phyloP scores from a whole-genome alignment of 345 rosid species.

The Lagerstroemia speciosa region DNA sequence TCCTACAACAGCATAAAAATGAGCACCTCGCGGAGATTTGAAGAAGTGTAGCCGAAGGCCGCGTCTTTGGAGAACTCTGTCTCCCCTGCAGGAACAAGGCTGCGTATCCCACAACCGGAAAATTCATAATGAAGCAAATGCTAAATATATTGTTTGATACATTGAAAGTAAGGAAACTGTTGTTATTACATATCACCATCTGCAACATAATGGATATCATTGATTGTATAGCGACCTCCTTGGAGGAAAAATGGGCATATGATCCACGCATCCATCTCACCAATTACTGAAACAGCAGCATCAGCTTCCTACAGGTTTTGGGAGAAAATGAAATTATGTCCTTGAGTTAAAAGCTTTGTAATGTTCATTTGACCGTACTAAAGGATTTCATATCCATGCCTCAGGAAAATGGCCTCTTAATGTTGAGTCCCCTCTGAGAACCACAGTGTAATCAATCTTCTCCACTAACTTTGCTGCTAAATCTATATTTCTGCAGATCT shows the following conservation, averaged over 20 bases:
- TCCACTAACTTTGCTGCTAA: slow-evolving; percentile 55
- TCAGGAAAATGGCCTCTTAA: slow-evolving; percentile 96
- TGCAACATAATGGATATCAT: slow-evolving; percentile 87
- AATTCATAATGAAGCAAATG: neutral
- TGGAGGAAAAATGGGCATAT: slow-evolving; percentile 96
- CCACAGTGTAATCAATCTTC: slow-evolving; percentile 58
- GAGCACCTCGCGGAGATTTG: slow-evolving; percentile 77
- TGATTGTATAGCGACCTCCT: slow-evolving; percentile 91
- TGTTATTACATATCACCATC: slow-evolving; percentile 59
- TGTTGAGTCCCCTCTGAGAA: slow-evolving; percentile 95
- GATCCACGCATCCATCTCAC: slow-evolving; percentile 93
- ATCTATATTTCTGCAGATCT: slow-evolving; percentile 61
- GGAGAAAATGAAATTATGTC: slow-evolving; percentile 1
- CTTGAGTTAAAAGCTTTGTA: slow-evolving; percentile 5
- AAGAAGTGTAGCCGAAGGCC: slow-evolving; percentile 79
- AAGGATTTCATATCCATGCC: slow-evolving; percentile 30
- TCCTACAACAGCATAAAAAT: slow-evolving; percentile 1
- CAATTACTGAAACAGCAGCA: slow-evolving; percentile 79
- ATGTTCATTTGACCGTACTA: neutral
- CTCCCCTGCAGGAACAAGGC: slow-evolving; percentile 94
- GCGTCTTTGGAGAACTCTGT: slow-evolving; percentile 95
- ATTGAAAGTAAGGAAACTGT: neutral
- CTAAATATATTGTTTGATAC: neutral
- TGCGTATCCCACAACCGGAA: slow-evolving; percentile 19
- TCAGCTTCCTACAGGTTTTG: slow-evolving; percentile 62